These are phyloP conservation scores for Scutellaria minor DNA, from an alignment of 257 asterid genomes.

Conservation along the genomic window DNA sequence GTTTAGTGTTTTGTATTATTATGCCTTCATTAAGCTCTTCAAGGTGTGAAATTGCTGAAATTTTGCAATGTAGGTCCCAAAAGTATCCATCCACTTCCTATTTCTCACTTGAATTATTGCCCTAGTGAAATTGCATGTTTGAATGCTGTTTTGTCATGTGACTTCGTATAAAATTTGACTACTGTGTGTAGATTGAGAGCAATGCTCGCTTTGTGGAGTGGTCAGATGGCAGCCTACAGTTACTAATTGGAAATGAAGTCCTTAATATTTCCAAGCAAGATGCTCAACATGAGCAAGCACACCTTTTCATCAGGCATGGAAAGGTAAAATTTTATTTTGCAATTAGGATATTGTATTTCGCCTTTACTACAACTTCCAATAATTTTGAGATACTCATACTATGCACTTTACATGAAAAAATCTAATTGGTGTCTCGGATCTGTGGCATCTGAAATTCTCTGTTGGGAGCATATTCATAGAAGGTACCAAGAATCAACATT, in stretches of 20 bases:
- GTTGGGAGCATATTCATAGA: constrained; percentile 13
- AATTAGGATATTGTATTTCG: background rate
- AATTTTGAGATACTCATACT: background rate
- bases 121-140: background rate
- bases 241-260: constrained; percentile 96
- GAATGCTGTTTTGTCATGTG: background rate
- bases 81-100: background rate
- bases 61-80: constrained; percentile 8
- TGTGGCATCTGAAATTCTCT: constrained; percentile 23
- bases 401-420: background rate
- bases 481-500: background rate
- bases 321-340: constrained; percentile 51
- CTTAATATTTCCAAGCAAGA: constrained; percentile 95
- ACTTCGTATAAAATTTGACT: constrained; percentile 6
- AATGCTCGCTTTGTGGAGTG: constrained; percentile 98
- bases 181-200: constrained; percentile 74
- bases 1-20: background rate
- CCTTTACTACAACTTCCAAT: background rate
- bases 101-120: background rate
- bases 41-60: background rate
- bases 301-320: constrained; percentile 93
- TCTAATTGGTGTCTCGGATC: constrained; percentile 8
- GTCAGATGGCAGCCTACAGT: constrained; percentile 98
- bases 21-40: constrained; percentile 15
- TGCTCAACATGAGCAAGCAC: constrained; percentile 93